Percentiles rank a stretch among this genome's conserved stretches.
These are phyloP conservation scores for Excoecaria agallocha DNA, from an alignment of 345 rosid species.

Conservation along the genomic window DNA sequence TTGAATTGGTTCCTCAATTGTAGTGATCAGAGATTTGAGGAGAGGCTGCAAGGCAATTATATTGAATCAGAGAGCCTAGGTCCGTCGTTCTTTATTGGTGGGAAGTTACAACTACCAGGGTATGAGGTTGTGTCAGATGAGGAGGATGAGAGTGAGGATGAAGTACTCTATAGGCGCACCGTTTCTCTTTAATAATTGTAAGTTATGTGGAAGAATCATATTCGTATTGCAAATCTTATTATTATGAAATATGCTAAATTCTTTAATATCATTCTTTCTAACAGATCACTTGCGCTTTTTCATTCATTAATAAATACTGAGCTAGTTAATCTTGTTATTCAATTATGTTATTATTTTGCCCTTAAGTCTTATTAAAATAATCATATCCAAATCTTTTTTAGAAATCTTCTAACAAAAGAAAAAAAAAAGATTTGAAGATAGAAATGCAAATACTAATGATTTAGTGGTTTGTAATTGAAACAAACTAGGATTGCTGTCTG, in stretches of 20 bases:
- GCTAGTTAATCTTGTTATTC: no score
- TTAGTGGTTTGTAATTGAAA: no score
- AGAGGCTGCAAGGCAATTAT: constrained; percentile 63
- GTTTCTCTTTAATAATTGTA: constrained; percentile 21
- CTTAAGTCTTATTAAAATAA: no score
- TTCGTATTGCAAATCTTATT: not conserved
- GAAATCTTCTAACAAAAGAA: no score
- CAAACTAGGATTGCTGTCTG: no score
- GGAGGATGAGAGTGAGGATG: constrained; percentile 75
- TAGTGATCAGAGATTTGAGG: constrained; percentile 91
- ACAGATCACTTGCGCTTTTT: not conserved
- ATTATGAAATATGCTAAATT: not conserved
- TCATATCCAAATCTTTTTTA: no score
- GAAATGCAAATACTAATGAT: no score
- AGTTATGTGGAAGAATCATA: not conserved
- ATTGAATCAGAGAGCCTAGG: constrained; percentile 66
- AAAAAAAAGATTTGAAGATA: no score
- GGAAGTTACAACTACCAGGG: constrained; percentile 69
- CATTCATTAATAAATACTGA: not conserved
- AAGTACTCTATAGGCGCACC: constrained; percentile 34
- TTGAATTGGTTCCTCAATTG: constrained; percentile 91
- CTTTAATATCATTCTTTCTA: not conserved
- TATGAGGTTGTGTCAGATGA: constrained; percentile 64
- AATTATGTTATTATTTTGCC: no score
- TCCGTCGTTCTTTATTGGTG: constrained; percentile 74